Evolutionary conservation across 2,329 filamentous ascomycete species (phyloP).

Genomic region (Samsoniella hepiali): DNA sequence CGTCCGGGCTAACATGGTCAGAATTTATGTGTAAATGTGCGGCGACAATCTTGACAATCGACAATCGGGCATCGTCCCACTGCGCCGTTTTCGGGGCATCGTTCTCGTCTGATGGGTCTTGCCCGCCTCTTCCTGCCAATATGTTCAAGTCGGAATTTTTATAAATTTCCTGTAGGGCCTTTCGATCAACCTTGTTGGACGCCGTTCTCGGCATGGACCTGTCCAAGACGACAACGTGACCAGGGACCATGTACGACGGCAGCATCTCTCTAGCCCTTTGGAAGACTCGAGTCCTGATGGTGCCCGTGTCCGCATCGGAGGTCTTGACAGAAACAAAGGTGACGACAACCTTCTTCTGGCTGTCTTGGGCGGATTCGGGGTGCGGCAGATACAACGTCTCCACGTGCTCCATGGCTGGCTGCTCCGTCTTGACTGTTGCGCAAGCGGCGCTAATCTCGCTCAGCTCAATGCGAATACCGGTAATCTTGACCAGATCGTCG

Average conservation of each 20-base stretch:
- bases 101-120: not conserved
- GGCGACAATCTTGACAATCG: conserved; percentile 19
- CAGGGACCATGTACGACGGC: conserved; percentile 33
- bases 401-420: conserved; percentile 33
- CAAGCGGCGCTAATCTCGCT: conserved; percentile 30
- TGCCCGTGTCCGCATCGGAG: conserved; percentile 1
- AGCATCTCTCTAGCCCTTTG: conserved; percentile 18
- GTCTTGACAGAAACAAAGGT: conserved; percentile 23
- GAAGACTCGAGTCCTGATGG: conserved; percentile 12
- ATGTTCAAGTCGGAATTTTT: conserved; percentile 20
- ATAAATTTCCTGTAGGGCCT: conserved; percentile 27
- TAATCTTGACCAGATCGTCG: conserved; percentile 27
- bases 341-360: conserved; percentile 35
- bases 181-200: conserved; percentile 36
- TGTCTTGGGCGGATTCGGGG: conserved; percentile 23
- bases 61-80: conserved; percentile 19
- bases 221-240: conserved; percentile 29
- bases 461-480: conserved; percentile 26
- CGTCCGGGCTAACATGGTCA: conserved; percentile 11
- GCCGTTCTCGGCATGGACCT: conserved; percentile 32
- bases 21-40: conserved; percentile 19
- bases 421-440: conserved; percentile 31
- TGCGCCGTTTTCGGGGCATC: conserved; percentile 6
- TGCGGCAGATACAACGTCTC: conserved; percentile 34
- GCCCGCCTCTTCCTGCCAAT: not conserved